Percentiles rank a stretch among this genome's conserved stretches.
Conservation (phyloP, 805 yeast species). For the Candida nitratophila region DNA sequence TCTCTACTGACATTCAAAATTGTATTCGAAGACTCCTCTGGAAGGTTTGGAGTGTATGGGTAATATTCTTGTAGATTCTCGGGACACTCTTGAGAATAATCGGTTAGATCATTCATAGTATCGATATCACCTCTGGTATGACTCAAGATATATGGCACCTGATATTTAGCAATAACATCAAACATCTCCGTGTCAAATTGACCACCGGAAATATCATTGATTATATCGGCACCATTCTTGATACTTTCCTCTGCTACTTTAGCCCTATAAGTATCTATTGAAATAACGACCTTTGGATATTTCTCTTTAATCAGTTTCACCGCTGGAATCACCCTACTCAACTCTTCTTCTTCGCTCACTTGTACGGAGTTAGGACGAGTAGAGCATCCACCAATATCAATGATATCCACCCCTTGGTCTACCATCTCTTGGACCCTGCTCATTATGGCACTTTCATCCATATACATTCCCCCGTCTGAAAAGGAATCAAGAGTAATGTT, state of each 20-base stretch:
- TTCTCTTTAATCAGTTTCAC: slow-evolving; percentile 48
- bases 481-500: slow-evolving; percentile 94
- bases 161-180: slow-evolving; percentile 55
- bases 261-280: slow-evolving; percentile 85
- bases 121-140: slow-evolving; percentile 81
- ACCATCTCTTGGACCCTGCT: slow-evolving; percentile 28
- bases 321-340: slow-evolving; percentile 63
- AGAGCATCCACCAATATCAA: slow-evolving; percentile 93
- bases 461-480: slow-evolving; percentile 72
- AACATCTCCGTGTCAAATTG: slow-evolving; percentile 60
- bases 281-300: slow-evolving; percentile 41
- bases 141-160: slow-evolving; percentile 73
- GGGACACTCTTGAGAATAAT: slow-evolving; percentile 35
- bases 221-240: slow-evolving; percentile 77
- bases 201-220: slow-evolving; percentile 89
- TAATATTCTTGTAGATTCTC: slow-evolving; percentile 2
- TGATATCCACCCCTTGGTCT: slow-evolving; percentile 62
- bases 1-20: slow-evolving; percentile 41
- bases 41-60: background rate
- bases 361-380: slow-evolving; percentile 80
- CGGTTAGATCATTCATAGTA: slow-evolving; percentile 58
- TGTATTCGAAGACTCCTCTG: background rate
- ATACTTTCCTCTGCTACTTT: slow-evolving; percentile 66
- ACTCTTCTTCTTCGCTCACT: slow-evolving; percentile 59
- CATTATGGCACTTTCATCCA: slow-evolving; percentile 33